Evolutionary conservation across 2,329 filamentous ascomycete species (phyloP), one percentile per base, ranked within the genome.

Genomic region (Cladosporium sp.): DNA sequence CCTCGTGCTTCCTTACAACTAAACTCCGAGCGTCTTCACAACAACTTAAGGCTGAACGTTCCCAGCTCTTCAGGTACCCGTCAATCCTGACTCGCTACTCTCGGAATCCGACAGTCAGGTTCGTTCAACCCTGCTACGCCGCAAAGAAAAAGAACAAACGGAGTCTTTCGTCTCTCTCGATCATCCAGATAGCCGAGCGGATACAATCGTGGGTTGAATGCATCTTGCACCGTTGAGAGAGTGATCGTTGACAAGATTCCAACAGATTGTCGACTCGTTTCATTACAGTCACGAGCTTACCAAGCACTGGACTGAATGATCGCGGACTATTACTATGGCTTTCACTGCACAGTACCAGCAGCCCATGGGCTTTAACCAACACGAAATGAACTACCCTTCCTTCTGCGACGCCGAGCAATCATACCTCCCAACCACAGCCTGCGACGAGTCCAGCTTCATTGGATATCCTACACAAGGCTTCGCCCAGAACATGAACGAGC

Each of bases 351-450:
- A 75, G 44, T 74, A 68, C 52, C 64, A 67, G 35, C 71, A 71
- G 33, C 70, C 68, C 40, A 73, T 75, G 70, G 68, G 70, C 11
- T 68, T 70, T 49, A 70, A 71, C 68, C 35, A 55, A 35, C 66
- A 70, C 64, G 75, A 77, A 67, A 76, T 77, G 70, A 71, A 72
- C 14, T 70, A 76, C 53, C 76, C 74, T 18, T 14, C 74, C 31
- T 76, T 70, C 65, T 64, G 69, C 46, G 72, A 70, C 58, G 67
- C 69, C 40, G 70, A 75, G 23, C 71, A 72, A 35, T 64, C 67
- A 12, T 76, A 72, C 67, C 67, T 73, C 4, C 69, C 71, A 7
- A 66, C 67, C 6, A 67, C 69, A 12, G 67, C 69, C 11, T 75
- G 72, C 67, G 61, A 66, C 21, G 70, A 74, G 37, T 71, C 71